Base-by-base conservation (phyloP, 495 filamentous ascomycete species). In the Penicillium arizonense region DNA sequence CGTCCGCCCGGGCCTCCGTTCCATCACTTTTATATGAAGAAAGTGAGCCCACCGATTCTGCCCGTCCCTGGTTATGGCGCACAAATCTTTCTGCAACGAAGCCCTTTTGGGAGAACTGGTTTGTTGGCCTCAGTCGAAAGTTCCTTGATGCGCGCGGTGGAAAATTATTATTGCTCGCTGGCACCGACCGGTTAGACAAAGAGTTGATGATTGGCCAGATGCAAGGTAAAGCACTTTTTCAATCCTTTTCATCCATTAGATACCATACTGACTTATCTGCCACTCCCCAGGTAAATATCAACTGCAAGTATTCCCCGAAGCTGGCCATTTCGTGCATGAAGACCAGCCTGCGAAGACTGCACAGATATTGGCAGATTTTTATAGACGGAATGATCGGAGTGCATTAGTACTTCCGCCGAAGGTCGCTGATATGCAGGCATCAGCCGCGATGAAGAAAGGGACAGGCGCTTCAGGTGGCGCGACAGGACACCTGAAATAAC, bases 201-300 rank as follows among this genome's bases (percentile, higher is more conserved):
- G 94, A 97, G 59, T 68, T 97, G 57, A 96, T 92, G 73, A 97
- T 97, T 65, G 94, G 91, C 13, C 94, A 97, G 71, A 96, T 96
- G 91, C 91, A 96, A 80, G 91, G 91, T 87, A 71, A 28, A n/a
- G 10, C 14, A 39, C 11, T 26, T n/a, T 5, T 8, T n/a, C 30
- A 12, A 5, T n/a, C 12, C 1, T 35, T 12, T n/a, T 28, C 10
- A 20, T 6, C 3, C 8, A 26, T 5, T 26, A 10, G 12, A 23
- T 4, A 37, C 12, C 20, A 35, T 24, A 5, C 48, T 50, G 13
- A 46, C 47, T 14, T 3, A 10, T 3, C 28, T 11, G 41, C 44
- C 50, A 51, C 28, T 30, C 8, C 8, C 6, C 58, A 90, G 91
- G 91, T 0, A 97, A 97, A 76, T 99, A 97, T 65, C 91, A 96